phyloP scores from a whole-genome alignment of 2,329 filamentous ascomycete genomes.

The Fusarium sacchari region DNA sequence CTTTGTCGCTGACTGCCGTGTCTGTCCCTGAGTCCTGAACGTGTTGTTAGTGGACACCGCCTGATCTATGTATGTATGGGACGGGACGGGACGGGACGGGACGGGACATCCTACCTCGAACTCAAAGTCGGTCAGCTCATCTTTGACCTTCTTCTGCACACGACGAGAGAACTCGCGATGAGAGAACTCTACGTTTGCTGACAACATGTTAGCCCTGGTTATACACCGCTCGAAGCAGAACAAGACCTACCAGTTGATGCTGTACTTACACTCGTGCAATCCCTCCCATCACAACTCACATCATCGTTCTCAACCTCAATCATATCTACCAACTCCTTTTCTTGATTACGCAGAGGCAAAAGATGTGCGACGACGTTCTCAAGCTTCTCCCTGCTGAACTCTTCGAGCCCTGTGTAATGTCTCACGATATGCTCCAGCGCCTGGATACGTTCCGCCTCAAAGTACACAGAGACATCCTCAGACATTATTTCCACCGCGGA shows the following conservation, averaged over 20 bases:
- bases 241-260: background rate
- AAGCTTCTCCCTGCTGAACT: constrained; percentile 13
- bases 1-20: background rate
- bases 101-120: constrained; percentile 1
- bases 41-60: background rate
- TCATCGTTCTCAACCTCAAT: background rate
- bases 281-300: background rate
- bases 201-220: background rate
- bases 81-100: no score
- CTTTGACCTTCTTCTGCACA: constrained; percentile 19
- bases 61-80: no score
- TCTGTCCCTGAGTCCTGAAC: constrained; percentile 4
- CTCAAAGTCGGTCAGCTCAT: background rate
- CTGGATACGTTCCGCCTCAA: constrained; percentile 30
- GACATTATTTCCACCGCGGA: background rate
- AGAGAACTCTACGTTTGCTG: constrained; percentile 23
- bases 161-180: constrained; percentile 21
- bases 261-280: background rate
- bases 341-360: background rate
- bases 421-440: constrained; percentile 29
- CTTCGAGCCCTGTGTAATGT: constrained; percentile 29
- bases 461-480: constrained; percentile 9
- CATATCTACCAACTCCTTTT: no score
- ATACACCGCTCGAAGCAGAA: background rate
- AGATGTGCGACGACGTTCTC: background rate